Evolutionary conservation across 306 rosid genomes (phyloP).

Genomic region (Cajanus cajan): DNA sequence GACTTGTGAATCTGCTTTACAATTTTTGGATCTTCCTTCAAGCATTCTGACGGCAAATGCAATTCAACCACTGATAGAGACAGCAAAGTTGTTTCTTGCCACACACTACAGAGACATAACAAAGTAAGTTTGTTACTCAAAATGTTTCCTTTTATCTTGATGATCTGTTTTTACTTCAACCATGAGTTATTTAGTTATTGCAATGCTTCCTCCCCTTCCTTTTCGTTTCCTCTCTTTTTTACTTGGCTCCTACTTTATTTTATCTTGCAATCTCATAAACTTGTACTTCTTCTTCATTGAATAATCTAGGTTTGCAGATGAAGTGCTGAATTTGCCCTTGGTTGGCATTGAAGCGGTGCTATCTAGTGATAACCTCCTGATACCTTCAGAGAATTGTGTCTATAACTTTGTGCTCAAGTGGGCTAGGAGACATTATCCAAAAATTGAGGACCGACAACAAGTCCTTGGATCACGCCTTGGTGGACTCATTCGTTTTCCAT

Average conservation of each 20-base stretch:
- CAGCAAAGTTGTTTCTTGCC: slow-evolving; percentile 52
- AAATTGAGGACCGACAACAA: slow-evolving; percentile 40
- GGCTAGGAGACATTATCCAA: slow-evolving; percentile 45
- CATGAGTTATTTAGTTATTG: neutral
- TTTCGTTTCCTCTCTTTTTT: neutral
- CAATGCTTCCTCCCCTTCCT: neutral
- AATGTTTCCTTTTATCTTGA: neutral
- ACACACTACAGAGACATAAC: slow-evolving; percentile 40
- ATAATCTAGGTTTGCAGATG: slow-evolving; percentile 40
- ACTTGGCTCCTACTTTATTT: neutral
- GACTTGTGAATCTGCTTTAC: slow-evolving; percentile 53
- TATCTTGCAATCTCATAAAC: neutral
- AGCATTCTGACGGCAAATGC: slow-evolving; percentile 46
- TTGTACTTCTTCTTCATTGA: neutral
- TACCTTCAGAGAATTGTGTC: slow-evolving; percentile 50
- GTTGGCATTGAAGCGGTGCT: slow-evolving; percentile 52
- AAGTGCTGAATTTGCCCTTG: slow-evolving; percentile 51
- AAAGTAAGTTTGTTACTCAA: slow-evolving; percentile 35
- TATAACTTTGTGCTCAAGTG: slow-evolving; percentile 48
- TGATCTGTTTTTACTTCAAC: neutral
- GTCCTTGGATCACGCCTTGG: slow-evolving; percentile 43
- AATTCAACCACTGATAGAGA: slow-evolving; percentile 49
- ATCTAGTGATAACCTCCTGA: slow-evolving; percentile 49
- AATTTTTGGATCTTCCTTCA: slow-evolving; percentile 54
- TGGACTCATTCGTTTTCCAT: slow-evolving; percentile 49